Base-by-base conservation (phyloP, 306 rosid species). In the Sindora glabra region DNA sequence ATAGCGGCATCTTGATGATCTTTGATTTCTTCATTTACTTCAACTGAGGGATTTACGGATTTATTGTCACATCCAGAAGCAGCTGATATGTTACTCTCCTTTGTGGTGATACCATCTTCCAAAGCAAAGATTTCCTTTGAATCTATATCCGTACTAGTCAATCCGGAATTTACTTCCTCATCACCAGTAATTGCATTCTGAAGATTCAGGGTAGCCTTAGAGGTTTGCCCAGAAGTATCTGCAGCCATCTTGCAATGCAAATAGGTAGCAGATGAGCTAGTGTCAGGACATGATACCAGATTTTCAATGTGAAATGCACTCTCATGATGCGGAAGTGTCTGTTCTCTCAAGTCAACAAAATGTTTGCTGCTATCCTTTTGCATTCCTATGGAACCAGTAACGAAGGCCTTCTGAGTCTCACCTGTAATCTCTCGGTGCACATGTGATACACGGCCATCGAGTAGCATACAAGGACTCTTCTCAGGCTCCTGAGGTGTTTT, bases 321-420 rank as follows among this genome's bases (percentile, higher is more conserved):
- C 32, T 29, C 81, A 30, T 48, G 69, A 70, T 71, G 76, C 69
- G 75, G 75, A 73, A 53, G 69, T 13, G 29, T 58, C 72, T 70
- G 80, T 27, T 82, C 86, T 30, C 67, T 44, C 80, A 77, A 29
- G 80, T 86, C 90, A 71, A 81, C 54, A 64, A 70, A 82, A 71
- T 3, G 78, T 64, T 84, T 86, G 62, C 89, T 80, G 74, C 89
- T 71, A 21, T 81, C 95, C 17, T 81, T 84, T 49, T 74, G 89
- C 82, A 79, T 72, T 81, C 83, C 94, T 78, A 68, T 86, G 27
- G 84, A 80, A 69, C 59, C 65, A 44, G 59, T 83, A 74, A 75
- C 87, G 64, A 39, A 78, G 72, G 63, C 46, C 59, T 72, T 77
- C 23, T 16, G 81, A 40, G 83, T 79, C 68, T 76, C 90, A 53